Evolutionary conservation across 1,284 basidiomycete genomes (phyloP).

Genomic region (Microbotryum scabiosae): DNA sequence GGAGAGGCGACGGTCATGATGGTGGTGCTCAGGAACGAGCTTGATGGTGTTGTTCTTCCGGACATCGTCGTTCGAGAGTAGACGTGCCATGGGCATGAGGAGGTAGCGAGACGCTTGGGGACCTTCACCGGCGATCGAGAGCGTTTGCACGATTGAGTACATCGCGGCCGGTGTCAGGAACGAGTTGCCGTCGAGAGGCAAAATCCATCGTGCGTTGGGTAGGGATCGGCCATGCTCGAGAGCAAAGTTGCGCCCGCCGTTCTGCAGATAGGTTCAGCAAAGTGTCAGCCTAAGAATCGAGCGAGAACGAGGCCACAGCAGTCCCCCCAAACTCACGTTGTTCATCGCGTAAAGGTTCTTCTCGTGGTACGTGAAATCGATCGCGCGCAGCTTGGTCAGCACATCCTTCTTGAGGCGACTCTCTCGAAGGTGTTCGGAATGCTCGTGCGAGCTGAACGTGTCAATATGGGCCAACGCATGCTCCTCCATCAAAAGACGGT

Average conservation of each 20-base stretch:
- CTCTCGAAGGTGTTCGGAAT: conserved; percentile 35
- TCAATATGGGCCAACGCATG: conserved; percentile 29
- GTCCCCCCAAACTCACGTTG: conserved; percentile 30
- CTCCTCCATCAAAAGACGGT: conserved; percentile 12
- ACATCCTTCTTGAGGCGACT: conserved; percentile 16
- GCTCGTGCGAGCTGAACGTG: conserved; percentile 36
- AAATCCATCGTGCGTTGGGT: conserved; percentile 35
- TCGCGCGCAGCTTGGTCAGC: conserved; percentile 32
- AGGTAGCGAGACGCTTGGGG: conserved; percentile 30
- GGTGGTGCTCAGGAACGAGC: conserved; percentile 20
- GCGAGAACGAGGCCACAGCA: neutral
- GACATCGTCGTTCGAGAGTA: conserved; percentile 33
- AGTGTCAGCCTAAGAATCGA: neutral
- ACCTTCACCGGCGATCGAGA: conserved; percentile 32
- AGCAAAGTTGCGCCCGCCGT: conserved; percentile 38
- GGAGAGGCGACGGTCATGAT: conserved; percentile 14
- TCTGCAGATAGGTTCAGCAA: conserved; percentile 20
- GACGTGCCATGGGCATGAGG: conserved; percentile 36
- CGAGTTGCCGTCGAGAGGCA: conserved; percentile 38
- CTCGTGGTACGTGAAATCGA: conserved; percentile 37
- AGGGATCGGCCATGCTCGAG: conserved; percentile 35
- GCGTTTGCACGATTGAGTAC: conserved; percentile 31
- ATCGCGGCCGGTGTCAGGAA: conserved; percentile 37
- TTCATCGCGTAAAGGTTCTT: conserved; percentile 40
- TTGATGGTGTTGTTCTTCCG: conserved; percentile 26